Evolutionary conservation across 768 basidiomycete species (phyloP).

Genomic region (Pisolithus albus): DNA sequence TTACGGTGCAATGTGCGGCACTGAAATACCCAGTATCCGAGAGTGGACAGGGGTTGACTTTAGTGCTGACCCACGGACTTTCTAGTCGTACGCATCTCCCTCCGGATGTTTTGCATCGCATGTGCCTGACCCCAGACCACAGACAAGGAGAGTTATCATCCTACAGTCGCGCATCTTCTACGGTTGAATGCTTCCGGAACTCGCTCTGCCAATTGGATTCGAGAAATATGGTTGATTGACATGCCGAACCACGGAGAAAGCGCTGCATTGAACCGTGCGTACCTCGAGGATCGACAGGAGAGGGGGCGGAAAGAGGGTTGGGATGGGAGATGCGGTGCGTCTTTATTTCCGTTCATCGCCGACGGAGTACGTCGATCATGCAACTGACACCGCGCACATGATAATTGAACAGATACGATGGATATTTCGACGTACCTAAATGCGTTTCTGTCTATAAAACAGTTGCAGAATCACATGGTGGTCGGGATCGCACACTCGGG

Average conservation of each 20-base stretch:
- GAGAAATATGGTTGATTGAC: conserved; percentile 31
- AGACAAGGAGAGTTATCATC: conserved; percentile 28
- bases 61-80: conserved; percentile 24
- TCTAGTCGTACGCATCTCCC: conserved; percentile 16
- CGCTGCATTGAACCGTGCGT: conserved; percentile 22
- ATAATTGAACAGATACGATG: conserved; percentile 10
- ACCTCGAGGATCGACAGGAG: conserved; percentile 19
- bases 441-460: not conserved
- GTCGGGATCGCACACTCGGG: conserved; percentile 25
- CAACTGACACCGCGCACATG: not conserved
- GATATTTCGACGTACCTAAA: not conserved
- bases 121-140: conserved; percentile 6
- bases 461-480: not conserved
- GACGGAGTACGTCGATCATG: too few relatives aligned
- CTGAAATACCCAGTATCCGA: conserved; percentile 20
- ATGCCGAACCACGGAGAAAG: conserved; percentile 33
- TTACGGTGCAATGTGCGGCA: conserved; percentile 17
- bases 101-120: not conserved
- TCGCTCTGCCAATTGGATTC: conserved; percentile 8
- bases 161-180: conserved; percentile 14
- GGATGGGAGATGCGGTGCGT: conserved; percentile 19
- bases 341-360: not conserved
- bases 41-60: conserved; percentile 13
- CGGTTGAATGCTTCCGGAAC: not conserved
- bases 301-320: not conserved